These are phyloP conservation scores for Aureococcus anophagefferens DNA, from an alignment of 108 stramenopile genomes.

Conservation along the genomic window DNA sequence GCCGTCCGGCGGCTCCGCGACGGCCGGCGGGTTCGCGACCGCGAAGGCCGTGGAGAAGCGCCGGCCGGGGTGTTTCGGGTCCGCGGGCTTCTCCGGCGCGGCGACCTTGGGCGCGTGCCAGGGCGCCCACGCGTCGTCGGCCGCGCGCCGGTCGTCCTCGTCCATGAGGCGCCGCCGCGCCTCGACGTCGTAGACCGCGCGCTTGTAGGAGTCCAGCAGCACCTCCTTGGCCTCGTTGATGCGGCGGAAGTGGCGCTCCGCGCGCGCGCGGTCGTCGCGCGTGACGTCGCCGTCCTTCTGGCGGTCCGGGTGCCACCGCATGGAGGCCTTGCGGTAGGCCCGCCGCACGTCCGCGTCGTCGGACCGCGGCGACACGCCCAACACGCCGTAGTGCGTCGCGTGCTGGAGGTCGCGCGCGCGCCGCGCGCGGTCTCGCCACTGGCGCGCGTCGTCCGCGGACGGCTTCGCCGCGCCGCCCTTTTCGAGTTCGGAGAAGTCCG, in stretches of 20 bases:
- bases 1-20: no score
- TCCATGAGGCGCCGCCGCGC: background rate
- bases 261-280: background rate
- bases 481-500: background rate
- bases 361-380: background rate
- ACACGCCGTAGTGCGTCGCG: constrained; percentile 3
- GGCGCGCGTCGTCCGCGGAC: background rate
- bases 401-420: background rate
- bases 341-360: background rate
- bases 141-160: background rate
- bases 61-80: no score
- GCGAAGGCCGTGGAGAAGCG: no score
- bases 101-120: background rate
- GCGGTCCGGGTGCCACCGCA: constrained; percentile 37
- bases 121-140: background rate
- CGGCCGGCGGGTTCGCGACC: no score
- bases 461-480: background rate
- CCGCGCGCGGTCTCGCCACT: background rate
- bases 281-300: background rate
- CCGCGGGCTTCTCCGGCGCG: background rate
- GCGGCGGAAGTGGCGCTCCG: background rate
- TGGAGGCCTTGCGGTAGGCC: constrained; percentile 25
- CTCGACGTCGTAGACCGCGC: constrained; percentile 13
- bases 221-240: constrained; percentile 5
- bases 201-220: constrained; percentile 14